Evolutionary conservation across 2,329 filamentous ascomycete species (phyloP), one percentile per base, ranked within the genome.

Genomic region (Aureobasidium sp.): DNA sequence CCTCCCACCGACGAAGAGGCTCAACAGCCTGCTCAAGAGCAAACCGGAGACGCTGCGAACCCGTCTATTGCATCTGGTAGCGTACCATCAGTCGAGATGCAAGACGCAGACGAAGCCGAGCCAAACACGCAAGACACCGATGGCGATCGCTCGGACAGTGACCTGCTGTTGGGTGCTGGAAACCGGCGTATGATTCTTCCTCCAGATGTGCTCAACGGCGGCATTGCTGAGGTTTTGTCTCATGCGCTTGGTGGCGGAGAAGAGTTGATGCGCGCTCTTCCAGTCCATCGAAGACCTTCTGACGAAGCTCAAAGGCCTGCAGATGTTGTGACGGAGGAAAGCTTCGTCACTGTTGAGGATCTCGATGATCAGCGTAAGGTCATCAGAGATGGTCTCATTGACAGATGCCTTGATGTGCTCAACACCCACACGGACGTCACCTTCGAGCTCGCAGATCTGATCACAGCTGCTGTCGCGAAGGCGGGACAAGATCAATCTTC

Each of bases 361-460:
- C 75, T 98, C 6, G 88, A 95, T 57, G 79, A 80, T 29, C 80
- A 88, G 66, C 83, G 93, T 40, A 76, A 79, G 4, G 78, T 76
- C n/a, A 74, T 97, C 35, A 81, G 88, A 34, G 76, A 81, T 17
- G 84, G 88, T 53, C 71, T 97, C 52, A 90, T 97, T 55, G 90
- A 96, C 61, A 86, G 89, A 55, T 95, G 88, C 59, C 75, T 98
- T 19, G 90, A 96, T 62, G 83, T 97, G 29, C 83, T 98, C 50
- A 86, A 91, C 66, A 84, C 85, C 32, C 90, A 97, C 61, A 85
- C 90, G 12, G 84, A 88, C 60, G 83, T 91, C 10, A 94, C 93
- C 0, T 93, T 96, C 61, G 91, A 97, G 64, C 76, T 98, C 41
- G 82, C 90, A 0, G 90, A 96, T 62, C 76, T 98, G 17, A 90